Evolutionary conservation across 768 basidiomycete species (phyloP).

Genomic region (Coprinellus aureogranulatus): DNA sequence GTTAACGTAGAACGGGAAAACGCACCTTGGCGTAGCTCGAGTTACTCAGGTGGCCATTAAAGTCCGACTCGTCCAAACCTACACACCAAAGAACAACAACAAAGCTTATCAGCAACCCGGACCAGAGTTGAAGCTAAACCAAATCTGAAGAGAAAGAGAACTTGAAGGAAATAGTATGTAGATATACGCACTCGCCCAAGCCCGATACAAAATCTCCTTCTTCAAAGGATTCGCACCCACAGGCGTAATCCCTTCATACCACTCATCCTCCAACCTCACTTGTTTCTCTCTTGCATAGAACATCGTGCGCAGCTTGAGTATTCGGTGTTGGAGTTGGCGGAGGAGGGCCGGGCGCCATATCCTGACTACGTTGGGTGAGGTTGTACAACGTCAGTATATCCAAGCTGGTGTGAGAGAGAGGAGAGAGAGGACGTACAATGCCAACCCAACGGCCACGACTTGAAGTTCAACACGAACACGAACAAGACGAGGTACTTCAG

Average conservation of each 20-base stretch:
- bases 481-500: constrained; percentile 41
- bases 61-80: constrained; percentile 74
- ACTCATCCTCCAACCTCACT: constrained; percentile 34
- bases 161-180: too few species aligned
- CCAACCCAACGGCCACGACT: constrained; percentile 70
- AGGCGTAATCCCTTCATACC: constrained; percentile 48
- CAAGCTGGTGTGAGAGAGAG: background rate
- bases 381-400: too few species aligned
- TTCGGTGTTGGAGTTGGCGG: constrained; percentile 29
- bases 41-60: constrained; percentile 75
- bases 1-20: too few species aligned
- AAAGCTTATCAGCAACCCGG: background rate
- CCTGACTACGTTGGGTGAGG: too few species aligned
- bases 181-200: constrained; percentile 56
- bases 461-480: constrained; percentile 53
- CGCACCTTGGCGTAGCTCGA: constrained; percentile 73
- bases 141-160: too few species aligned
- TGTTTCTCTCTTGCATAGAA: constrained; percentile 44
- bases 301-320: constrained; percentile 31
- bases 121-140: background rate
- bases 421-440: constrained; percentile 51
- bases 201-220: constrained; percentile 34
- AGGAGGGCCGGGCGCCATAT: constrained; percentile 49
- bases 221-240: constrained; percentile 60
- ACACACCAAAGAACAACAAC: too few species aligned